phyloP scores from a whole-genome alignment of 1,139 yeast species.

The Hemisphaericaspora xylanilytica region DNA sequence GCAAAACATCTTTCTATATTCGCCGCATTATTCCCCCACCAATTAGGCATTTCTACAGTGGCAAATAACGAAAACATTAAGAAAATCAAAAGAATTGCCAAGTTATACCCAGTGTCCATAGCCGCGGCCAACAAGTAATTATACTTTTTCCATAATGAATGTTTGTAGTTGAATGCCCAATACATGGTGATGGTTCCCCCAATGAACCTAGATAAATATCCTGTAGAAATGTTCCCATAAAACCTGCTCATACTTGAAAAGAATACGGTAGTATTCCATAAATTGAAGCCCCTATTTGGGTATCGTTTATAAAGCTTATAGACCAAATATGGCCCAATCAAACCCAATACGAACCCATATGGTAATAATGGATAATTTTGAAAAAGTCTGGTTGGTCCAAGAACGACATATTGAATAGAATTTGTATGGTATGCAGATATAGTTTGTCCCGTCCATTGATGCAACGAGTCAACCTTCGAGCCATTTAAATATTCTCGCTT shows the following conservation, averaged over 20 bases:
- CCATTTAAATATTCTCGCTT: conserved; percentile 43
- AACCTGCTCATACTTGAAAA: conserved; percentile 47
- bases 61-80: conserved; percentile 31
- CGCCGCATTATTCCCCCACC: conserved; percentile 49
- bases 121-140: conserved; percentile 51
- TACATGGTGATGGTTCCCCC: conserved; percentile 48
- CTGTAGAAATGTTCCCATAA: conserved; percentile 52
- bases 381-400: conserved; percentile 47
- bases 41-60: conserved; percentile 33
- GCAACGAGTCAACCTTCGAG: conserved; percentile 37
- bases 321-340: conserved; percentile 33
- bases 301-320: conserved; percentile 26
- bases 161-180: conserved; percentile 38
- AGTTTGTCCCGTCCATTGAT: conserved; percentile 53
- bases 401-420: conserved; percentile 49
- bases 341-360: conserved; percentile 43
- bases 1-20: conserved; percentile 47
- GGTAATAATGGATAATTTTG: conserved; percentile 40
- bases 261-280: conserved; percentile 50
- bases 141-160: conserved; percentile 38
- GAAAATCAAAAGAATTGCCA: conserved; percentile 39
- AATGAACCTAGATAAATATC: conserved; percentile 44
- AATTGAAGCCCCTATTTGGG: conserved; percentile 26
- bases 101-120: conserved; percentile 48
- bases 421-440: conserved; percentile 42